Conservation (phyloP, 106 monocot genomes). For the Acorus gramineus region DNA sequence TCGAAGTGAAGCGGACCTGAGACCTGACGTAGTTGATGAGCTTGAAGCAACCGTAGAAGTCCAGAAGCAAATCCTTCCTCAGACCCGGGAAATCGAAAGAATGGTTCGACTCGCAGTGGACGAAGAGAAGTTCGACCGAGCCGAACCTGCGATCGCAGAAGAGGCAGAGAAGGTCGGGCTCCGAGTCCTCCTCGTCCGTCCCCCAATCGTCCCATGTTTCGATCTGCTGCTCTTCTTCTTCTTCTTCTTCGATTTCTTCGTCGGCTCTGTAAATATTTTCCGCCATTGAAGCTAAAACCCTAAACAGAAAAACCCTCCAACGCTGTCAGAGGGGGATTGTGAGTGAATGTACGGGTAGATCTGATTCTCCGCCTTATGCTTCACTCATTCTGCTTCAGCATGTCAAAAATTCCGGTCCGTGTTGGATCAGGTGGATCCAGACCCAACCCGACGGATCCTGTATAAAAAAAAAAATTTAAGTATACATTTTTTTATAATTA, state of each 20-base stretch:
- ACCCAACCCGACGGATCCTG: no score
- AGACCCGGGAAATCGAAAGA: slow-evolving; percentile 57
- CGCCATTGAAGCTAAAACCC: no score
- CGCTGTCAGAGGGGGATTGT: no score
- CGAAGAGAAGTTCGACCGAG: slow-evolving; percentile 31
- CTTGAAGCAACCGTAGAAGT: slow-evolving; percentile 86
- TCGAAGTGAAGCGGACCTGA: slow-evolving; percentile 27
- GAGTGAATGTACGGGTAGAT: no score
- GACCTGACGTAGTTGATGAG: slow-evolving; percentile 84
- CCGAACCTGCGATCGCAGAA: slow-evolving; percentile 55
- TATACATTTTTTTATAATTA: no score
- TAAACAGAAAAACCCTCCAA: no score
- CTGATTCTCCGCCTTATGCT: no score
- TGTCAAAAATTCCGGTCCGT: no score
- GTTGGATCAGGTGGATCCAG: no score
- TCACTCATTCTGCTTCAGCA: no score
- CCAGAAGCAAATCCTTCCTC: slow-evolving; percentile 37
- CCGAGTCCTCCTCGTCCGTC: slow-evolving; percentile 29
- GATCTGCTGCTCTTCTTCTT: slow-evolving; percentile 16
- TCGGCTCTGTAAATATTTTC: neutral
- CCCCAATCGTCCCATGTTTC: slow-evolving; percentile 63
- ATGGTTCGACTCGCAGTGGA: slow-evolving; percentile 57
- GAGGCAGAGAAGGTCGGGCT: slow-evolving; percentile 43
- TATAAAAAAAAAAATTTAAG: no score
- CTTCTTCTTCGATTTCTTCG: slow-evolving; percentile 31